Evolutionary conservation across 2,329 filamentous ascomycete species (phyloP), one percentile per base, ranked within the genome.

Genomic region (Mycosphaerella arachidis): DNA sequence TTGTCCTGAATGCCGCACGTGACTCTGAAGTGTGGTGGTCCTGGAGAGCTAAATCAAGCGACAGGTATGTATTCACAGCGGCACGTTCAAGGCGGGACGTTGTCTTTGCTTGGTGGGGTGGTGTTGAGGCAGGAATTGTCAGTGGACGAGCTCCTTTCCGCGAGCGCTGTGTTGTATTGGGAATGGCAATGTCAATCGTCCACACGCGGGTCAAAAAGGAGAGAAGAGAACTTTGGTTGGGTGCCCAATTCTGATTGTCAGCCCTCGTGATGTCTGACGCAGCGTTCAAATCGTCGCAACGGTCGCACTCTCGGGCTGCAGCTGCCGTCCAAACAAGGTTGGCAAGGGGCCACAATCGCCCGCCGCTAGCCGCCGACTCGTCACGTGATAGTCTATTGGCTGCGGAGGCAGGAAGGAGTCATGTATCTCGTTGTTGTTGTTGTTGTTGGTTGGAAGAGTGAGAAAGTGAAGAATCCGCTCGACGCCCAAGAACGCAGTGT

Each of bases 261-360:
- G 50, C 4, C 50, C 50, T 52, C 50, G 50, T 52, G 50, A 52
- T 30, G 30, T 30, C 10, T 20, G 27, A 31, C 50, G 50, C 30
- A 31, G 50, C 18, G 30, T 50, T 24, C 46, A 52, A 52, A 35
- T 20, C 46, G 46, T 50, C 46, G 40, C 40, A 50, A 50, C 29
- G 20, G 46, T 50, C 46, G 46, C 46, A 52, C 30, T 52, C 30
- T 52, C 30, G 30, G 50, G 50, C 30, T 16, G 7, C 16, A 35
- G 50, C 50, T 52, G 50, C 50, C 50, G 50, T 35, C 9, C 50
- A 35, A 18, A 52, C 29, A 52, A 52, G 48, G 48, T 52, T 52
- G 48, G 24, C 30, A 43, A 40, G 35, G 37, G 37, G 37, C 37
- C 37, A 43, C 30, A 52, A 27, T 3, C 18, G 27, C 46, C 20